phyloP scores from a whole-genome alignment of 1,284 basidiomycete species.

The Sporisorium graminicola region DNA sequence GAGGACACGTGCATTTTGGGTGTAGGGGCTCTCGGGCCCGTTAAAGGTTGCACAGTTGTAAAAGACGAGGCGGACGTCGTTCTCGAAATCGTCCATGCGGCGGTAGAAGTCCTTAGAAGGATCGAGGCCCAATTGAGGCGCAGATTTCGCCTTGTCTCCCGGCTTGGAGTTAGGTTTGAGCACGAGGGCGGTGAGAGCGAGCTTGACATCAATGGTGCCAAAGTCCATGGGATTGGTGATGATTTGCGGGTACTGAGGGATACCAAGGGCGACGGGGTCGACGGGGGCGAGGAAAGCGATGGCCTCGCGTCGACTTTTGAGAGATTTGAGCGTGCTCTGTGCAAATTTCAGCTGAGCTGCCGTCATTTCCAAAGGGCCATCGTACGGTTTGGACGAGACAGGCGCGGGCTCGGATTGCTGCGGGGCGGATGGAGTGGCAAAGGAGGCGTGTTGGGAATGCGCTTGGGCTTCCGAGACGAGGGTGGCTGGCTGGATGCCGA shows the following conservation, averaged over 20 bases:
- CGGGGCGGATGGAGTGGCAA: slow-evolving; percentile 11
- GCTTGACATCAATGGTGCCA: slow-evolving; percentile 89
- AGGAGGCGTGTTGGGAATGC: slow-evolving; percentile 11
- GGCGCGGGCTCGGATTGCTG: slow-evolving; percentile 2
- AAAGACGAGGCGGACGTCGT: slow-evolving; percentile 76
- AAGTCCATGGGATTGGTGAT: slow-evolving; percentile 96
- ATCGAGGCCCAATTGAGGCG: slow-evolving; percentile 51
- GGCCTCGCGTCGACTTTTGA: slow-evolving; percentile 90
- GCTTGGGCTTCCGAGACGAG: slow-evolving; percentile 28
- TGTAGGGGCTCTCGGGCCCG: slow-evolving; percentile 84
- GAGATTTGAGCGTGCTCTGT: slow-evolving; percentile 80
- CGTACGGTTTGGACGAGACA: slow-evolving; percentile 27
- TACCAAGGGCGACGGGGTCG: slow-evolving; percentile 86
- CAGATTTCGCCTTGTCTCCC: slow-evolving; percentile 62
- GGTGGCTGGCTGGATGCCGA: slow-evolving; percentile 28
- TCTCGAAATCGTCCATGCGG: slow-evolving; percentile 56
- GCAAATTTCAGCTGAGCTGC: slow-evolving; percentile 84
- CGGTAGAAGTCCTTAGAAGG: slow-evolving; percentile 56
- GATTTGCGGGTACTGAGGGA: slow-evolving; percentile 90
- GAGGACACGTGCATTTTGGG: slow-evolving; percentile 82
- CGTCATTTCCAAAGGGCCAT: slow-evolving; percentile 52
- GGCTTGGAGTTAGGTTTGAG: slow-evolving; percentile 55
- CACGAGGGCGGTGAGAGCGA: slow-evolving; percentile 61
- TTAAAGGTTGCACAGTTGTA: slow-evolving; percentile 92
- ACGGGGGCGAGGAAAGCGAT: slow-evolving; percentile 87